Conservation (phyloP, 768 basidiomycete species). For the Thelephora ganbajun region DNA sequence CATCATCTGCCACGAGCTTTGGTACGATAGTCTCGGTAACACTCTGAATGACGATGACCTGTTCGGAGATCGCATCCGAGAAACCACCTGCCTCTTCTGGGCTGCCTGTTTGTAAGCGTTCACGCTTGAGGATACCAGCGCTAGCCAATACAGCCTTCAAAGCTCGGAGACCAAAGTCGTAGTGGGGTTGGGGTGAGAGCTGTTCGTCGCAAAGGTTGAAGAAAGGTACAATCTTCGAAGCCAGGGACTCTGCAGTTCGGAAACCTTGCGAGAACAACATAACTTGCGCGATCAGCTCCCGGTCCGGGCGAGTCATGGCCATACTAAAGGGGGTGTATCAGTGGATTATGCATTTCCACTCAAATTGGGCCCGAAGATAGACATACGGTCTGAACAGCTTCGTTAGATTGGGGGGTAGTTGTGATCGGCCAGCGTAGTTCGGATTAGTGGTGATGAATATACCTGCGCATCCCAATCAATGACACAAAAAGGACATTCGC, state of each 20-base stretch:
- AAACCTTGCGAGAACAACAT: slow-evolving; percentile 99
- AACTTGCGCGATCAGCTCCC: slow-evolving; percentile 97
- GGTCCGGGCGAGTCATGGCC: slow-evolving; percentile 98
- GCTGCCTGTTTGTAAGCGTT: slow-evolving; percentile 46
- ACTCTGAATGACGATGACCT: slow-evolving; percentile 95
- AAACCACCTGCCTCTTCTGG: slow-evolving; percentile 34
- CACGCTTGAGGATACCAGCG: slow-evolving; percentile 94
- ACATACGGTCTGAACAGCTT: slow-evolving; percentile 88
- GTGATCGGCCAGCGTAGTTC: slow-evolving; percentile 94
- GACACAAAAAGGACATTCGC: not conserved
- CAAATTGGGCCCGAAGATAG: slow-evolving; percentile 1
- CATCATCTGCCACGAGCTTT: slow-evolving; percentile 94
- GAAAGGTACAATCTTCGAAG: slow-evolving; percentile 97
- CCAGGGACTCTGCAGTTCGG: slow-evolving; percentile 93
- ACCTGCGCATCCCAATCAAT: slow-evolving; percentile 26
- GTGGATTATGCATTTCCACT: slow-evolving; percentile 3
- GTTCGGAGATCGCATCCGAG: slow-evolving; percentile 70
- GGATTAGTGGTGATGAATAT: slow-evolving; percentile 99
- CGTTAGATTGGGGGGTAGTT: slow-evolving; percentile 74
- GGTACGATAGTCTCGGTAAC: slow-evolving; percentile 98
- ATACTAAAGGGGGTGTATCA: slow-evolving; percentile 37
- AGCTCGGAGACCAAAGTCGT: slow-evolving; percentile 96
- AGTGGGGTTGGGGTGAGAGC: slow-evolving; percentile 92
- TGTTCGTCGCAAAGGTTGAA: slow-evolving; percentile 98
- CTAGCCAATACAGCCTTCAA: slow-evolving; percentile 93